Conservation (phyloP, 208 protist genomes). For the Acanthamoeba lenticulata region DNA sequence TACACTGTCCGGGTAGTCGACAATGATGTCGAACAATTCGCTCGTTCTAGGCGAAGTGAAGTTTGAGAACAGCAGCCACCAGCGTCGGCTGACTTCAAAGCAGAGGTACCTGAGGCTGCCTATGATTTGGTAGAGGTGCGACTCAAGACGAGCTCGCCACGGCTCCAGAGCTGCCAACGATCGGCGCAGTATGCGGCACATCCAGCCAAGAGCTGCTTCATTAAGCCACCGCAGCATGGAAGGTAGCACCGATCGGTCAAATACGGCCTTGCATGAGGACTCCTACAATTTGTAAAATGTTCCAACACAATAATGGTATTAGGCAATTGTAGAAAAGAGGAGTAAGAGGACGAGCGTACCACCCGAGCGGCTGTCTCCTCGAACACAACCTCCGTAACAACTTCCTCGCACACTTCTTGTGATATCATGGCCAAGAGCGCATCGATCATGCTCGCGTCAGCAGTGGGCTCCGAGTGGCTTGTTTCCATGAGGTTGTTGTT, state of each 20-base stretch:
- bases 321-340: too few species aligned
- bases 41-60: neutral
- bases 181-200: neutral
- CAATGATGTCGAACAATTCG: conserved; percentile 54
- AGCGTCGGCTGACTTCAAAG: neutral
- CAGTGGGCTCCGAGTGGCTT: neutral
- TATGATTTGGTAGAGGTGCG: conserved; percentile 20
- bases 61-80: neutral
- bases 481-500: neutral
- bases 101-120: neutral
- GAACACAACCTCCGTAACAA: neutral
- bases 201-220: neutral
- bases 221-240: conserved; percentile 15
- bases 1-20: conserved; percentile 53
- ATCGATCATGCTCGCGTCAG: neutral
- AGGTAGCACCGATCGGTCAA: neutral
- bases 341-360: neutral
- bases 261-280: conserved; percentile 17
- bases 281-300: too few species aligned
- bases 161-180: neutral
- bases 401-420: neutral
- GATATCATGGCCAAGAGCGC: neutral
- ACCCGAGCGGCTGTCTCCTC: neutral
- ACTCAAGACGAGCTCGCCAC: neutral
- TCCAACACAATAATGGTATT: too few species aligned